Base-by-base conservation (phyloP, 768 basidiomycete species). In the Pleurotus eryngii region DNA sequence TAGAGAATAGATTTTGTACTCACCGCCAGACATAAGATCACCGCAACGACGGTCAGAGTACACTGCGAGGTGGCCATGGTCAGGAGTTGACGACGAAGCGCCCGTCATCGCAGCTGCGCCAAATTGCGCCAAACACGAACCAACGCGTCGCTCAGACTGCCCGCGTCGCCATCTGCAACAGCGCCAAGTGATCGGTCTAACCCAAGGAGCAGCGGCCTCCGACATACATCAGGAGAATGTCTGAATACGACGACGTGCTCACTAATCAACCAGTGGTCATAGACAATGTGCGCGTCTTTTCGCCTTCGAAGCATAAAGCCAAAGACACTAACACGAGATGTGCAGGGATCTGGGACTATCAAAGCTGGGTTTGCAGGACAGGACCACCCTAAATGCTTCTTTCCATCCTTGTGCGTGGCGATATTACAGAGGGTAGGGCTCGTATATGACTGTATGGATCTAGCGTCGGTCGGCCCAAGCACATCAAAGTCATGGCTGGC, bases 181-280 rank as follows among this genome's bases (percentile, higher is more conserved):
- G 49, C 20, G 53, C 53, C 22, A 39, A 39, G 38, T 55, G 37
- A 27, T 37, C 48, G 37, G 5, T 49, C 12, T 40, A 14, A 2
- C 22, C 51, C 18, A 18, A 26, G 42, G 42, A 20, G 8, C 50
- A 35, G n/a, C 20, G 24, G 40, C 51, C 39, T 39, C 54, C 22
- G 17, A 20, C 37, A 54, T 20, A 15, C n/a, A 30, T 22, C 24
- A 50, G 50, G n/a, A 94, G 93, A 92, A 86, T 88, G 61, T 82
- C 86, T 55, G 92, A 93, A 76, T 93, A 86, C 73, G 92, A 94
- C 71, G 92, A 94, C 70, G 92, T 94, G 63, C 83, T 97, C 70
- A 96, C 95, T 58, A 98, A 98, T 77, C 96, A 98, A 74, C 96
- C 96, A 4, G 95, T 98, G 58, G 96, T 98, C 62, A 97, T 98